phyloP scores from a whole-genome alignment of 108 stramenopile genomes.

The Skeletonema grethae region DNA sequence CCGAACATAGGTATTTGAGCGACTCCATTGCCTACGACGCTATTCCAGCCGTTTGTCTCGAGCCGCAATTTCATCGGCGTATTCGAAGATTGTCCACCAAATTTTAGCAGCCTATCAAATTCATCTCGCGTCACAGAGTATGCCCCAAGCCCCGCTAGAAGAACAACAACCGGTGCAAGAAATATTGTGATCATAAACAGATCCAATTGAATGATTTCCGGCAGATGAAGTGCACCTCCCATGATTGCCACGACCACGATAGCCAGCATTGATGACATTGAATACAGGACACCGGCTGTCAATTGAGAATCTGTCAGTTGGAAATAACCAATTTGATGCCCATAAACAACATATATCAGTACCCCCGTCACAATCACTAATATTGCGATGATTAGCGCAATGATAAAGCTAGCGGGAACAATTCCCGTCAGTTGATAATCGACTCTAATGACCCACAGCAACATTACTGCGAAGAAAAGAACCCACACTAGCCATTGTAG shows the following conservation, averaged over 20 bases:
- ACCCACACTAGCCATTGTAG: slow-evolving; percentile 70
- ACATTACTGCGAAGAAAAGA: slow-evolving; percentile 63
- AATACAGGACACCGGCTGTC: slow-evolving; percentile 85
- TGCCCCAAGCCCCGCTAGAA: slow-evolving; percentile 79
- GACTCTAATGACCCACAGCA: slow-evolving; percentile 62
- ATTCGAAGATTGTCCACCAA: slow-evolving; percentile 84
- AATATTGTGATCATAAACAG: slow-evolving; percentile 62
- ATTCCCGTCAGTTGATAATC: slow-evolving; percentile 56
- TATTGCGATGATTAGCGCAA: slow-evolving; percentile 65
- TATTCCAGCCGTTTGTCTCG: slow-evolving; percentile 77
- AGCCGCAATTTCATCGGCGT: slow-evolving; percentile 72
- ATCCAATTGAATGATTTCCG: slow-evolving; percentile 45
- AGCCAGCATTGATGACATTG: slow-evolving; percentile 67
- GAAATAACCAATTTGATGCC: slow-evolving; percentile 87
- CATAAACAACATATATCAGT: slow-evolving; percentile 80
- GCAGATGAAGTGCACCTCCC: slow-evolving; percentile 63
- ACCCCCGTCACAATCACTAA: slow-evolving; percentile 63
- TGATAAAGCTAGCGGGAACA: slow-evolving; percentile 58
- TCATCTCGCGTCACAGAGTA: slow-evolving; percentile 84
- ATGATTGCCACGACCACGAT: slow-evolving; percentile 75
- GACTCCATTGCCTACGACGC: slow-evolving; percentile 79
- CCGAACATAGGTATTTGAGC: slow-evolving; percentile 88
- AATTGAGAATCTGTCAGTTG: slow-evolving; percentile 79
- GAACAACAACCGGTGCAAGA: slow-evolving; percentile 78
- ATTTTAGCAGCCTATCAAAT: slow-evolving; percentile 73